phyloP scores from a whole-genome alignment of 1,139 yeast genomes.

The Scheffersomyces lignicola region DNA sequence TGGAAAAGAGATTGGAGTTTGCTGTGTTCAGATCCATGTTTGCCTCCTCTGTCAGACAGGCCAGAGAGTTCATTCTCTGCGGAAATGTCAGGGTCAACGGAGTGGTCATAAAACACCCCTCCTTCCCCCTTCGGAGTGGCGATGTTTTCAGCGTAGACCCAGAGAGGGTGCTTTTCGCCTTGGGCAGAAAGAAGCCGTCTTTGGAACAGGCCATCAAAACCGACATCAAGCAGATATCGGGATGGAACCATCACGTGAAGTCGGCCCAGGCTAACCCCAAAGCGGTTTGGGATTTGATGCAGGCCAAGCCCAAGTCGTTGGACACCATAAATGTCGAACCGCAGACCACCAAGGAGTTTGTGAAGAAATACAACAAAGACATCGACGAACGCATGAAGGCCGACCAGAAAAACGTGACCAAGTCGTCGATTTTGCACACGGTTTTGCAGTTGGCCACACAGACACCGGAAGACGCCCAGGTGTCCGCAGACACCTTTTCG shows the following conservation, averaged over 20 bases:
- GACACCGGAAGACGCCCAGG: slow-evolving; percentile 25
- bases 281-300: slow-evolving; percentile 49
- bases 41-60: slow-evolving; percentile 92
- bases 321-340: slow-evolving; percentile 26
- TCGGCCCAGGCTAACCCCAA: slow-evolving; percentile 59
- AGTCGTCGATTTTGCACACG: slow-evolving; percentile 46
- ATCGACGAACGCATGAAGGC: slow-evolving; percentile 34
- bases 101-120: slow-evolving; percentile 71
- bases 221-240: slow-evolving; percentile 68
- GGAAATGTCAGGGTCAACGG: slow-evolving; percentile 91
- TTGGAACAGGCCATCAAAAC: slow-evolving; percentile 63
- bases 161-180: slow-evolving; percentile 78
- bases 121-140: slow-evolving; percentile 76
- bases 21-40: slow-evolving; percentile 91
- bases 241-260: slow-evolving; percentile 73
- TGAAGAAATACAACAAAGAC: slow-evolving; percentile 25
- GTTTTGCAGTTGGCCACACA: slow-evolving; percentile 25
- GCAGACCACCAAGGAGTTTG: slow-evolving; percentile 16
- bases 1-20: slow-evolving; percentile 86
- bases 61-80: slow-evolving; percentile 80
- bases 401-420: slow-evolving; percentile 42
- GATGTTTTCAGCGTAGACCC: slow-evolving; percentile 87
- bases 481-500: slow-evolving; percentile 21
- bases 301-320: slow-evolving; percentile 43
- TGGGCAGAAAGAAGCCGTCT: slow-evolving; percentile 83